phyloP scores from a whole-genome alignment of 225 moss, liverwort and hornwort genomes.

The Antitrichia curtipendula region DNA sequence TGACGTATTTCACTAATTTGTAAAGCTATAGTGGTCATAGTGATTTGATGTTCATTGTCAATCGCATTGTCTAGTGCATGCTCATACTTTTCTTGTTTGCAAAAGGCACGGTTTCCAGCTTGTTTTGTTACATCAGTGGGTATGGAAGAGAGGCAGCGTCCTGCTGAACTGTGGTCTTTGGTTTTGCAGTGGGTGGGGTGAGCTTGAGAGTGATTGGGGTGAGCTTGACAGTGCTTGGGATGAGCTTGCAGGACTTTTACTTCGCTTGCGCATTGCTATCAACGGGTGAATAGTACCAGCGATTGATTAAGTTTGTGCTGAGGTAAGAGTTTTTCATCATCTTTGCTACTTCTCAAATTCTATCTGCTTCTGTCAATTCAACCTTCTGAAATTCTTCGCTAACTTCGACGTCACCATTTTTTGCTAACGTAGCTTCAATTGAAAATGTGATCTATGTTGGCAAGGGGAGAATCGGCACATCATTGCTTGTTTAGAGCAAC shows the following conservation, averaged over 20 bases:
- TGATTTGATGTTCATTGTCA: neutral
- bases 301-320: neutral
- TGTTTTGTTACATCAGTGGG: neutral
- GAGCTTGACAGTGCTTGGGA: no score
- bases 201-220: neutral
- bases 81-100: neutral
- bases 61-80: neutral
- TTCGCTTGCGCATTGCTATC: neutral
- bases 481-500: neutral
- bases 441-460: neutral
- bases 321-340: neutral
- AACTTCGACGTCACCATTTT: neutral
- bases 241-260: neutral
- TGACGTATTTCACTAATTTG: constrained; percentile 20
- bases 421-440: neutral
- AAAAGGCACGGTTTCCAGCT: neutral
- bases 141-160: neutral
- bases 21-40: neutral
- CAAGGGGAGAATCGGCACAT: neutral
- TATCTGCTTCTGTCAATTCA: neutral
- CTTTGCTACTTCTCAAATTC: neutral
- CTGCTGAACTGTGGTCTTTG: neutral
- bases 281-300: neutral
- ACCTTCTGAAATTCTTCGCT: neutral
- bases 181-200: neutral